phyloP scores from a whole-genome alignment of 2,329 filamentous ascomycete species.

The Fusarium fracticaudum region DNA sequence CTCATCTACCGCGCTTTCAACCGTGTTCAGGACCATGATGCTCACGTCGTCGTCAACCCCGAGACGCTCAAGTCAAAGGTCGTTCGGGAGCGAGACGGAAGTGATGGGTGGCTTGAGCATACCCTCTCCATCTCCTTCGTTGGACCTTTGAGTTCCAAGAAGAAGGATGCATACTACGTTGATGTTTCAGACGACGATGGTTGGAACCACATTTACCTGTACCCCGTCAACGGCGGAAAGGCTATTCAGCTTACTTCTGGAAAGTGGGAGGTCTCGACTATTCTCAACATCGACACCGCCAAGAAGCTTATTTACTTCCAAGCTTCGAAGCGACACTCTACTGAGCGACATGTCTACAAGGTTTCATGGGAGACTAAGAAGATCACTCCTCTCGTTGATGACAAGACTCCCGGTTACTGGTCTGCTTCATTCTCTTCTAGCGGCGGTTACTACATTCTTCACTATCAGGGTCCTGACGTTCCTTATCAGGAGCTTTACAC shows the following conservation, averaged over 20 bases:
- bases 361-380: slow-evolving; percentile 66
- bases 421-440: slow-evolving; percentile 71
- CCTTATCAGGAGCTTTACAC: slow-evolving; percentile 75
- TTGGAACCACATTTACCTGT: slow-evolving; percentile 76
- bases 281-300: slow-evolving; percentile 67
- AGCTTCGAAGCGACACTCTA: slow-evolving; percentile 72
- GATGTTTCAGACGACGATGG: slow-evolving; percentile 73
- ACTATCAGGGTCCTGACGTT: slow-evolving; percentile 72
- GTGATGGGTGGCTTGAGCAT: slow-evolving; percentile 71
- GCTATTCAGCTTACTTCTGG: slow-evolving; percentile 69
- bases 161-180: slow-evolving; percentile 64
- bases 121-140: slow-evolving; percentile 65
- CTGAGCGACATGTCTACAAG: slow-evolving; percentile 74
- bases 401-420: slow-evolving; percentile 67
- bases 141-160: slow-evolving; percentile 52
- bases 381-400: slow-evolving; percentile 69
- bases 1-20: slow-evolving; percentile 74
- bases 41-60: slow-evolving; percentile 68
- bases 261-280: slow-evolving; percentile 70
- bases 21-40: slow-evolving; percentile 72
- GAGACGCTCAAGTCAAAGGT: slow-evolving; percentile 55
- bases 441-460: slow-evolving; percentile 72
- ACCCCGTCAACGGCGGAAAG: slow-evolving; percentile 64
- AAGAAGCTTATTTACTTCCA: slow-evolving; percentile 70
- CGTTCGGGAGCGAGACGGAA: slow-evolving; percentile 66